Conservation (phyloP, 805 yeast genomes). For the Sugiyamaella lignohabitans region DNA sequence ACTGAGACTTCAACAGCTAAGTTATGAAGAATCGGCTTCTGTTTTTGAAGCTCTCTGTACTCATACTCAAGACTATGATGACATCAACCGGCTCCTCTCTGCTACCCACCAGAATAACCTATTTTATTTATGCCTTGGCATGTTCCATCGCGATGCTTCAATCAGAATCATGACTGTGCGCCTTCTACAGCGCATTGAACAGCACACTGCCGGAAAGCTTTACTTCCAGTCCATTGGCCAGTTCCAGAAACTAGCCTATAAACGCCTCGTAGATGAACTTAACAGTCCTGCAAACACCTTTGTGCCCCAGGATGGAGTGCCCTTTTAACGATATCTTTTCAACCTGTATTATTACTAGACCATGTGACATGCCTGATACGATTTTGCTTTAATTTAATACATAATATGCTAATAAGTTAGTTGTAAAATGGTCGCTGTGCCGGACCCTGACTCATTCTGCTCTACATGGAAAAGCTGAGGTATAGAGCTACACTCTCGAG, state of each 20-base stretch:
- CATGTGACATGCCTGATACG: too few relatives aligned
- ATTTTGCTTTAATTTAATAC: too few relatives aligned
- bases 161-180: slow-evolving; percentile 23
- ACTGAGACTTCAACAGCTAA: slow-evolving; percentile 22
- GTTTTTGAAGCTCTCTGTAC: slow-evolving; percentile 22
- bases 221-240: slow-evolving; percentile 22
- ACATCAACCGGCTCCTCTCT: slow-evolving; percentile 25
- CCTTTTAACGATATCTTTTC: too few relatives aligned
- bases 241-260: slow-evolving; percentile 24
- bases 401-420: too few relatives aligned
- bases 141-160: slow-evolving; percentile 26
- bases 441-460: too few relatives aligned
- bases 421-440: too few relatives aligned
- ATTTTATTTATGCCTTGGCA: slow-evolving; percentile 27
- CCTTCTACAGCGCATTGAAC: slow-evolving; percentile 24
- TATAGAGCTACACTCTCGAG: too few relatives aligned
- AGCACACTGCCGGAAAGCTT: slow-evolving; percentile 27
- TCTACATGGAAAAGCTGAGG: too few relatives aligned
- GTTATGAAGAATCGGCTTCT: slow-evolving; percentile 23
- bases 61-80: slow-evolving; percentile 25
- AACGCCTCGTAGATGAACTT: slow-evolving; percentile 16
- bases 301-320: neutral
- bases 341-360: too few relatives aligned
- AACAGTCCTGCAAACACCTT: neutral
- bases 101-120: slow-evolving; percentile 22